A percentile compares a stretch with the other conserved stretches of the same genome.
Conservation (phyloP, 768 basidiomycete genomes). For the Russula griseocarnosa region DNA sequence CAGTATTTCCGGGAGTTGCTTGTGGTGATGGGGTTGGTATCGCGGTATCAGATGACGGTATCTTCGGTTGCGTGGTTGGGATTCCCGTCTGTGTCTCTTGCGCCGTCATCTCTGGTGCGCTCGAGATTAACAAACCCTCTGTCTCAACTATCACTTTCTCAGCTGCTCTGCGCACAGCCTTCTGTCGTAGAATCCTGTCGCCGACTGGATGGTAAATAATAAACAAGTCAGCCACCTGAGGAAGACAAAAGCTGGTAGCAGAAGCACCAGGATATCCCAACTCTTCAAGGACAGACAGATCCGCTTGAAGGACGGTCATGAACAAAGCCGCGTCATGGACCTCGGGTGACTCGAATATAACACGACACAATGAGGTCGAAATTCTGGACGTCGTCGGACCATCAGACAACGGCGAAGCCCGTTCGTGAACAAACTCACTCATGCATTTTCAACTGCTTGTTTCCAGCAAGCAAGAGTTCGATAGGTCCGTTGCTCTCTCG, state of each 20-base stretch:
- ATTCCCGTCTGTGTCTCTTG: conserved; percentile 18
- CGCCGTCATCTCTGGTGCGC: not conserved
- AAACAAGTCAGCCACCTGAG: conserved; percentile 28
- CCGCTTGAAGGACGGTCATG: conserved; percentile 93
- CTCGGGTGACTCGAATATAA: conserved; percentile 73
- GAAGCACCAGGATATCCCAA: conserved; percentile 77
- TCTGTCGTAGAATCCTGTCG: conserved; percentile 79
- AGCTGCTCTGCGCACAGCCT: conserved; percentile 55
- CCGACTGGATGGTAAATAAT: conserved; percentile 52
- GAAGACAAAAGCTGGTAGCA: not conserved
- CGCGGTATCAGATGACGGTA: not conserved
- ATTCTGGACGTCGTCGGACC: conserved; percentile 49
- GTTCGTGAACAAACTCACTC: conserved; percentile 56
- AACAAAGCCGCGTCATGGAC: conserved; percentile 85
- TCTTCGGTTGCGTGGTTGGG: not conserved
- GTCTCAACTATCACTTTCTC: conserved; percentile 45
- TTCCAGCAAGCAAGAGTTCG: conserved; percentile 72
- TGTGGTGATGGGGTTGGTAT: not conserved
- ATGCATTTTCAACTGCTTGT: conserved; percentile 79
- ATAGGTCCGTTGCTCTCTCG: conserved; percentile 53
- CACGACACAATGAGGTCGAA: conserved; percentile 76
- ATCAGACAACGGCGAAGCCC: conserved; percentile 1
- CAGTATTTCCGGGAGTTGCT: not conserved
- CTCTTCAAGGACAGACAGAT: conserved; percentile 72
- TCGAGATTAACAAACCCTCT: conserved; percentile 26